Evolutionary conservation across 2,329 filamentous ascomycete genomes (phyloP).

Genomic region (Fusarium domesticum): DNA sequence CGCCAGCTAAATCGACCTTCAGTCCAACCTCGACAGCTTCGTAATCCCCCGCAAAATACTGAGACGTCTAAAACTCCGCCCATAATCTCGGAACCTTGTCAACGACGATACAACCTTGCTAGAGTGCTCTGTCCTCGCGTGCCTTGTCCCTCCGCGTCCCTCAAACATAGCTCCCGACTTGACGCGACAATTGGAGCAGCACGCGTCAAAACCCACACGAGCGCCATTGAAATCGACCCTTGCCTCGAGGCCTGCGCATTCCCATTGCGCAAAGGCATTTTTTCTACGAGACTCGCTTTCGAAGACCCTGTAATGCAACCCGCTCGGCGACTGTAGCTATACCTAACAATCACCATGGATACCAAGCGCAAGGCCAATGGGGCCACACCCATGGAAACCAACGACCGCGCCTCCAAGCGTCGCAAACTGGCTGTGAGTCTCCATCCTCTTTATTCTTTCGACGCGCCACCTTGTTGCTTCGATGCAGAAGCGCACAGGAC

Average conservation of each 20-base stretch:
- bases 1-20: not conserved
- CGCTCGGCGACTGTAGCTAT: constrained; percentile 24
- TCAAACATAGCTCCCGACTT: constrained; percentile 11
- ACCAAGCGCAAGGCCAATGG: constrained; percentile 56
- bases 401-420: constrained; percentile 55
- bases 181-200: constrained; percentile 29
- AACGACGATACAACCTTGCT: too few species aligned
- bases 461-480: constrained; percentile 3
- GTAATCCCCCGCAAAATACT: too few species aligned
- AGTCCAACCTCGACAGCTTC: not conserved
- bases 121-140: too few species aligned
- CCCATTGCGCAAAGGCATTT: constrained; percentile 29
- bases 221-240: constrained; percentile 19
- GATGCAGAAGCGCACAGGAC: not conserved
- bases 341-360: constrained; percentile 45
- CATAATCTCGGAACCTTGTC: too few species aligned
- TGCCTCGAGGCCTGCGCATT: constrained; percentile 18
- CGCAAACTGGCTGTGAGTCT: constrained; percentile 51
- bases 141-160: constrained; percentile 5
- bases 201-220: constrained; percentile 32
- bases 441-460: constrained; percentile 19
- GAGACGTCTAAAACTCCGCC: too few species aligned
- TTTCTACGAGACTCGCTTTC: constrained; percentile 3
- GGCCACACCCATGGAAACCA: constrained; percentile 42
- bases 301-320: constrained; percentile 28